Conservation (phyloP, 2,329 filamentous ascomycete genomes). For the Clarireedia homoeocarpa region DNA sequence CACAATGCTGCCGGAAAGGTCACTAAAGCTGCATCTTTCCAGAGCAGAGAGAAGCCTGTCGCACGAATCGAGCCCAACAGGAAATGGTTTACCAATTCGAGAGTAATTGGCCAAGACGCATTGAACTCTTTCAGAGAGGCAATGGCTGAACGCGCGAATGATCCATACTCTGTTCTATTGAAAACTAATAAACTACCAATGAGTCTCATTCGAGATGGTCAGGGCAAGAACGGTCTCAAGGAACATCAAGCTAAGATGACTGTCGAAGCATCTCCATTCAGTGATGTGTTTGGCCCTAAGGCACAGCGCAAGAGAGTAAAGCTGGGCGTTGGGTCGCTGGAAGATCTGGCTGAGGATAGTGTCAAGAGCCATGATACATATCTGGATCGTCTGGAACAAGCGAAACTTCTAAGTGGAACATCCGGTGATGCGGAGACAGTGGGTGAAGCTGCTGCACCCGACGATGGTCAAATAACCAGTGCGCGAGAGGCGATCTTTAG, state of each 20-base stretch:
- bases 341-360: slow-evolving; percentile 73
- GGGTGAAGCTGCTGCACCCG: slow-evolving; percentile 34
- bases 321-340: slow-evolving; percentile 71
- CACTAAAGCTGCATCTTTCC: slow-evolving; percentile 73
- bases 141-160: slow-evolving; percentile 80
- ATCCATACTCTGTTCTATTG: slow-evolving; percentile 90
- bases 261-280: slow-evolving; percentile 78
- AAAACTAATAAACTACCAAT: slow-evolving; percentile 97
- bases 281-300: slow-evolving; percentile 87
- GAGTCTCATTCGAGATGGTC: slow-evolving; percentile 78
- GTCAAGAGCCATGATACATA: slow-evolving; percentile 77
- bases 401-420: slow-evolving; percentile 65
- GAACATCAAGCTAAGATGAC: slow-evolving; percentile 92
- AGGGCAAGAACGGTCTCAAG: slow-evolving; percentile 75
- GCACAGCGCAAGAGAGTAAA: slow-evolving; percentile 89
- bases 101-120: slow-evolving; percentile 82
- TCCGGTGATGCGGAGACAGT: slow-evolving; percentile 45
- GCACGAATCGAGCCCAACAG: slow-evolving; percentile 92
- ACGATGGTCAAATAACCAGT: slow-evolving; percentile 45
- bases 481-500: slow-evolving; percentile 83
- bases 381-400: slow-evolving; percentile 71
- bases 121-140: slow-evolving; percentile 82
- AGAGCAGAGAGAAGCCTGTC: slow-evolving; percentile 71
- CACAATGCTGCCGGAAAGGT: slow-evolving; percentile 79
- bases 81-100: slow-evolving; percentile 96